Evolutionary conservation across 345 rosid species (phyloP).

Genomic region (Salix caprea): DNA sequence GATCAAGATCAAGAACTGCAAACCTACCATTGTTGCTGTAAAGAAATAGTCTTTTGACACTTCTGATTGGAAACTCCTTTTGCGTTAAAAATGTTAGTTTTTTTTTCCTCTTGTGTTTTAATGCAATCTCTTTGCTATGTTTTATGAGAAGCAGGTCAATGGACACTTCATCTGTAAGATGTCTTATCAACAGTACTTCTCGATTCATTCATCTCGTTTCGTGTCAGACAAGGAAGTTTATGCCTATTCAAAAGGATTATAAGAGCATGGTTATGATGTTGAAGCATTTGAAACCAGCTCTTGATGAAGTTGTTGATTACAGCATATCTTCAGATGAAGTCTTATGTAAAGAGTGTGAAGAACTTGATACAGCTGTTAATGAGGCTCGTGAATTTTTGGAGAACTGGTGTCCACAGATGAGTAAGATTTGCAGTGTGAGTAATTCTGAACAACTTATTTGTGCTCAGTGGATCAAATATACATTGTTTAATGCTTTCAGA

Average conservation of each 20-base stretch:
- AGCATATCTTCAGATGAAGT: slow-evolving; percentile 44
- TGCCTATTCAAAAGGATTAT: slow-evolving; percentile 54
- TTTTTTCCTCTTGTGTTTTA: not conserved
- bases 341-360: slow-evolving; percentile 63
- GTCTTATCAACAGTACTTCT: slow-evolving; percentile 78
- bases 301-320: slow-evolving; percentile 68
- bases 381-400: slow-evolving; percentile 77
- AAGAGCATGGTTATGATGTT: slow-evolving; percentile 48
- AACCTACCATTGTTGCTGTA: not conserved
- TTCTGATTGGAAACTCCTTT: not conserved
- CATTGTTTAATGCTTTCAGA: not conserved
- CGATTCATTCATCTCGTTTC: slow-evolving; percentile 80
- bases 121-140: not conserved
- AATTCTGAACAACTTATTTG: not conserved
- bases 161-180: slow-evolving; percentile 54
- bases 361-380: slow-evolving; percentile 62
- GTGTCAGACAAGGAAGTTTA: slow-evolving; percentile 58
- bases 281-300: slow-evolving; percentile 70
- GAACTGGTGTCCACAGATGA: slow-evolving; percentile 64
- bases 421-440: slow-evolving; percentile 78
- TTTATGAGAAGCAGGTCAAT: slow-evolving; percentile 43
- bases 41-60: not conserved
- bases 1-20: slow-evolving; percentile 3
- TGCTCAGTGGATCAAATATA: not conserved
- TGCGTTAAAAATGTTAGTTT: not conserved